Base-by-base conservation (phyloP, 169 alveolate species). In the Eimeria zaria region DNA sequence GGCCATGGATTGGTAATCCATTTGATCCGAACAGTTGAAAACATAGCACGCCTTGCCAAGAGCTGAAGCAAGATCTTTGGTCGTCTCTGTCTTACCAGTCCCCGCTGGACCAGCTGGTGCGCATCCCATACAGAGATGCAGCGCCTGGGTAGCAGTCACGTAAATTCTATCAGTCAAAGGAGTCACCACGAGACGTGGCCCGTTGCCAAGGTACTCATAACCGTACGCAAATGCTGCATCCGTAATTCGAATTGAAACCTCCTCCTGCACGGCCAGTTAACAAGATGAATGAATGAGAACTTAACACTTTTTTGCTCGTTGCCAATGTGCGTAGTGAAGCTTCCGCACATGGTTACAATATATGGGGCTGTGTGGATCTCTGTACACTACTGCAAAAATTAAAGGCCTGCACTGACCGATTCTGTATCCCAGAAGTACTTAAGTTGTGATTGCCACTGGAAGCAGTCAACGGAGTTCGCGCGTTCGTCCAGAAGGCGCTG, bases 61-160 rank as follows among this genome's bases (percentile, higher is more conserved):
- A n/a, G 99, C 99, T 48, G 99, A 98, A 9, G 97, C 97, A 53
- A 94, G 89, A 62, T 94, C 96, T 85, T 97, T 88, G 62, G 97
- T 76, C 39, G 99, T 98, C 97, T 99, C 99, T 18, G 99, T 99
- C 97, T 99, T 99, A 12, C 99, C 99, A 14, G 99, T 99, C 48
- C 99, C 99, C 22, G 99, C 99, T 20, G 99, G 99, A 30, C 99
- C 99, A 48, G 99, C 99, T 18, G 99, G 99, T 3, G 99, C 99
- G 97, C 99, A 99, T 93, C 99, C 99, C 99, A 99, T 99, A 97
- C 98, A 98, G 96, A 99, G 97, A 95, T 99, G 99, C 60, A 99
- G 97, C 18, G 99, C 99, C 97, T 99, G 99, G 6, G 99, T 98
- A 36, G 99, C 99, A 62, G 99, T 99, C 96, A 99, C 99, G 98